Evolutionary conservation across 345 rosid species (phyloP).

Genomic region (Nasturtium officinale): DNA sequence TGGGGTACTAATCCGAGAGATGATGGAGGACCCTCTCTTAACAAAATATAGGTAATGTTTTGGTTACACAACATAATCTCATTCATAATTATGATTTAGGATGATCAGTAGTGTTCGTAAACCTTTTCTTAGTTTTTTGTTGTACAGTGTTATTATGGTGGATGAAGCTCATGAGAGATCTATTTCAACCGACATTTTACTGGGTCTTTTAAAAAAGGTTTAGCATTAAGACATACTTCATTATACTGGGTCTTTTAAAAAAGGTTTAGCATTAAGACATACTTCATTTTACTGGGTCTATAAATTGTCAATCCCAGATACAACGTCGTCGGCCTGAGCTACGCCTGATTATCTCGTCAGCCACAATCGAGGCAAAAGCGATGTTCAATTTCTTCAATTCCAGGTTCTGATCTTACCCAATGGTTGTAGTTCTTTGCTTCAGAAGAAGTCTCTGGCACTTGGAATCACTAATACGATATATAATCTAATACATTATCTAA

Average conservation of each 20-base stretch:
- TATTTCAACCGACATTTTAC: conserved; percentile 88
- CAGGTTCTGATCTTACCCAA: conserved; percentile 53
- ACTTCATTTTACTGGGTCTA: no score
- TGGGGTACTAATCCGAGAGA: conserved; percentile 90
- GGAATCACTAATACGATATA: neutral
- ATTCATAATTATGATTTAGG: neutral
- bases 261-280: no score
- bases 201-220: conserved; percentile 96
- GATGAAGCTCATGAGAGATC: conserved; percentile 99
- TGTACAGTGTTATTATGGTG: conserved; percentile 86
- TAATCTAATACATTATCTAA: neutral
- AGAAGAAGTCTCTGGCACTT: neutral
- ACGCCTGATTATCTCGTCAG: conserved; percentile 88
- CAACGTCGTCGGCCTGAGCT: conserved; percentile 90
- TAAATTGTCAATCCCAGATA: conserved; percentile 50
- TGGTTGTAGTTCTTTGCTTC: conserved; percentile 7
- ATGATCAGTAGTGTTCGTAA: conserved; percentile 1
- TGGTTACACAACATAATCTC: neutral
- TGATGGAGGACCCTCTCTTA: conserved; percentile 99
- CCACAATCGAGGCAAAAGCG: conserved; percentile 91
- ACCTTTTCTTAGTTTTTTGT: neutral
- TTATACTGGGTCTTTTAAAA: no score
- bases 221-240: neutral
- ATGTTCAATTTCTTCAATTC: conserved; percentile 77
- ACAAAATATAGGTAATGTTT: conserved; percentile 81